These are phyloP conservation scores for Fraxinus angustifolia DNA, from an alignment of 305 asterid genomes.

Conservation along the genomic window DNA sequence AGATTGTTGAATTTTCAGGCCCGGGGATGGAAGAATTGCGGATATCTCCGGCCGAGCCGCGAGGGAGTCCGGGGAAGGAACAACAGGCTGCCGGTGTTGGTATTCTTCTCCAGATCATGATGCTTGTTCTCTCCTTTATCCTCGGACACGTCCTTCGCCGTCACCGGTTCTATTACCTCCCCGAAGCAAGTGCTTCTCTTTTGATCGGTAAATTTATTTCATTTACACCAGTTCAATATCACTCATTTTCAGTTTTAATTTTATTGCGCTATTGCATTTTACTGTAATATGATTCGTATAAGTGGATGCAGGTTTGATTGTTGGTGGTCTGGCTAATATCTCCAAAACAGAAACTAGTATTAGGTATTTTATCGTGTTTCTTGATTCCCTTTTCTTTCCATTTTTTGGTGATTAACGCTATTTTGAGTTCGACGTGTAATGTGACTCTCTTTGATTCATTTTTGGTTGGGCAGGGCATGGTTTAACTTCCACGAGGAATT, in stretches of 20 bases:
- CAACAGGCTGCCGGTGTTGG: slow-evolving; percentile 98
- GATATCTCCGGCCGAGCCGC: slow-evolving; percentile 77
- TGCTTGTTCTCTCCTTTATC: slow-evolving; percentile 91
- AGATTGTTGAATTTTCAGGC: slow-evolving; percentile 4
- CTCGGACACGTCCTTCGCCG: slow-evolving; percentile 98
- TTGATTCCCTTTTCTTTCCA: background rate
- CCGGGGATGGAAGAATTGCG: slow-evolving; percentile 58
- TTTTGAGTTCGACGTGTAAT: background rate
- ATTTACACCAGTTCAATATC: background rate
- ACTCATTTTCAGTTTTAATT: slow-evolving; percentile 7
- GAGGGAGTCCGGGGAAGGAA: slow-evolving; percentile 79
- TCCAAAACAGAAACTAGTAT: slow-evolving; percentile 79
- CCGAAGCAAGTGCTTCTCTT: slow-evolving; percentile 98
- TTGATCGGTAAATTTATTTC: slow-evolving; percentile 61
- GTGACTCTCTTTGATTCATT: slow-evolving; percentile 6
- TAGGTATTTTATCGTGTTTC: slow-evolving; percentile 40
- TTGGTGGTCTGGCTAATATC: slow-evolving; percentile 82
- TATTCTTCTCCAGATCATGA: slow-evolving; percentile 96
- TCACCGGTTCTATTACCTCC: slow-evolving; percentile 83
- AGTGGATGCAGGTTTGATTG: slow-evolving; percentile 67
- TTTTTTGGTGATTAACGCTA: background rate
- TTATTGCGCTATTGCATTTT: slow-evolving; percentile 9
- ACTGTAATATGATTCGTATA: slow-evolving; percentile 23
- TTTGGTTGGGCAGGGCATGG: slow-evolving; percentile 72
- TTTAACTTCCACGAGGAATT: slow-evolving; percentile 98